Evolutionary conservation across 2,329 filamentous ascomycete species (phyloP).

Genomic region (Apiospora phragmitis): DNA sequence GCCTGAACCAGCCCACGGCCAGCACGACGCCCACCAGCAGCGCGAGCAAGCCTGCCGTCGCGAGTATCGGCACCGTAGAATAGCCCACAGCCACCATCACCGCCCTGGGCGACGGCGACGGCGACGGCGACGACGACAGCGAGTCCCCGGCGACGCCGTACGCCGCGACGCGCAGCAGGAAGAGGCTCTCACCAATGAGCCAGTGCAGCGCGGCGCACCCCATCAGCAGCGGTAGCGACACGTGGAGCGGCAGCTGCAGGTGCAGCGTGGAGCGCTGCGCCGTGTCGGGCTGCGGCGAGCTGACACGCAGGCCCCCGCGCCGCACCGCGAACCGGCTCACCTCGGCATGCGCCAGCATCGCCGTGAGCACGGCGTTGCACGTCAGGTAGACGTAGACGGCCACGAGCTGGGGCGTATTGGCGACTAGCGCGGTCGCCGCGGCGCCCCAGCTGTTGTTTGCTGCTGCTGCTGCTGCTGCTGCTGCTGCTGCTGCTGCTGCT

Average conservation of each 20-base stretch:
- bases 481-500: not conserved
- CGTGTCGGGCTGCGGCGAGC: not conserved
- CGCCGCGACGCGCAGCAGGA: slow-evolving; percentile 12
- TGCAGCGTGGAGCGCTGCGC: slow-evolving; percentile 4
- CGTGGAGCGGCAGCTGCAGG: slow-evolving; percentile 3
- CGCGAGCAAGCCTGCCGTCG: slow-evolving; percentile 1
- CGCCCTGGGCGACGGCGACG: not conserved
- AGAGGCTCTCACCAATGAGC: slow-evolving; percentile 10
- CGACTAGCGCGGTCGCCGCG: not conserved
- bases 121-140: not conserved
- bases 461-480: not conserved
- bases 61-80: slow-evolving; percentile 6
- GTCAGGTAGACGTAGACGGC: slow-evolving; percentile 11
- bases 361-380: slow-evolving; percentile 11
- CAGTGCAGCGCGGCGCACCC: slow-evolving; percentile 10
- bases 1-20: slow-evolving; percentile 8
- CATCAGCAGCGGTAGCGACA: slow-evolving; percentile 9
- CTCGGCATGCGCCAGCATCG: slow-evolving; percentile 13
- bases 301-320: slow-evolving; percentile 10
- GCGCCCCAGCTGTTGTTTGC: not conserved
- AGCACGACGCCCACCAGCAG: not conserved
- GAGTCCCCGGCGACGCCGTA: not conserved
- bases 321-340: slow-evolving; percentile 13
- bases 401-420: slow-evolving; percentile 9
- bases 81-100: slow-evolving; percentile 7